Evolutionary conservation across 108 stramenopile genomes (phyloP), one percentile per base, ranked within the genome.

Genomic region (Nannochloropsis granulata): DNA sequence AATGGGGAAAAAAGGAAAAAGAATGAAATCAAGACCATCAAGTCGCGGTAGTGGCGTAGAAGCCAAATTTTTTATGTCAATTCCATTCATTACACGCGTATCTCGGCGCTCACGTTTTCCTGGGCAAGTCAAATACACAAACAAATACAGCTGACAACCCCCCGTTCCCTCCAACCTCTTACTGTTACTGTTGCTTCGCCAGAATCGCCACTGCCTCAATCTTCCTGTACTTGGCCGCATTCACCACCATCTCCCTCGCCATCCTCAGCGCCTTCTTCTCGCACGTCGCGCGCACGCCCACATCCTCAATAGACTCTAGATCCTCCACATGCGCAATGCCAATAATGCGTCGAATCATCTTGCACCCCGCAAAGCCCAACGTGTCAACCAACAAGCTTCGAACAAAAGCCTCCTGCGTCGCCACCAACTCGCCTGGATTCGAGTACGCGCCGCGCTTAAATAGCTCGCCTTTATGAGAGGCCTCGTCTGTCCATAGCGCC

Each of bases 321-420:
- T 92, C 92, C 79, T 91, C 92, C 23, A 92, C 92, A 79, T 92
- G 92, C 0, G 92, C 91, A 82, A 91, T 86, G 21, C 92, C 92
- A 23, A 92, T 91, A 43, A 92, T 87, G 10, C 92, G 90, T 12
- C 91, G 90, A 44, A 91, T 82, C 92, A 92, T 90, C 43, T 92
- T 89, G 79, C 84, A 56, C 19, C 90, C 92, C 2, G 91, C 89
- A 82, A 91, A 92, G 16, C 91, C 92, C 19, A 92, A 24, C 24
- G 90, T 87, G 80, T 92, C 92, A 44, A 84, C 78, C 91, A 89
- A 87, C 24, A 91, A 44, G n/a, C 25, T 26, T 25, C 26, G 82
- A 46, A 92, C 80, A 78, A 90, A 92, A 13, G 5, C 81, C 56
- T 23, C 21, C 19, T 91, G 90, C 23, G 83, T 86, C 16, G 56